Evolutionary conservation across 2,329 filamentous ascomycete species (phyloP).

Genomic region (Cladophialophora immunda): DNA sequence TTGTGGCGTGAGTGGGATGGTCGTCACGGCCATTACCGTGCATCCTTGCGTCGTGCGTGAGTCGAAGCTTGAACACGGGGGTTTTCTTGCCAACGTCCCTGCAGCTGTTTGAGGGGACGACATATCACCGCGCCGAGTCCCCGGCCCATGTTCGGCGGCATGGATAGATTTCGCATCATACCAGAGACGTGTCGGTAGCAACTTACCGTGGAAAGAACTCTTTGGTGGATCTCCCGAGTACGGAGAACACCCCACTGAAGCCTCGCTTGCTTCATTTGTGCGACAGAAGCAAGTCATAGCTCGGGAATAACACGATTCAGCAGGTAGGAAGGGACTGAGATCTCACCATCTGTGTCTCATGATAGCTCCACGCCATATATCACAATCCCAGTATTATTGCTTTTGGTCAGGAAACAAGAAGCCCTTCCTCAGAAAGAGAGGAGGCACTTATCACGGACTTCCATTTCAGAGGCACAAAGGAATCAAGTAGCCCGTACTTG

Average conservation of each 20-base stretch:
- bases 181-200: neutral
- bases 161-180: neutral
- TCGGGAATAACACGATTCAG: neutral
- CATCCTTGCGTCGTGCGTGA: neutral
- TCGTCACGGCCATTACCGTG: neutral
- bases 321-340: neutral
- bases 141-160: neutral
- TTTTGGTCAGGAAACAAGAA: neutral
- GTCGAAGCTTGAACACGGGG: neutral
- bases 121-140: neutral
- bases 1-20: neutral
- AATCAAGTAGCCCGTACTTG: neutral
- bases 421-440: neutral
- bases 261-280: neutral
- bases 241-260: neutral
- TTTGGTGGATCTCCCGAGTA: neutral
- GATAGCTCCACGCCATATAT: neutral
- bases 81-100: neutral
- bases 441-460: neutral
- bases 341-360: neutral
- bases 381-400: neutral
- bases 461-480: neutral
- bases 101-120: neutral
- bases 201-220: neutral
- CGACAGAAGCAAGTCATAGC: neutral